These are phyloP conservation scores for Sporothrix variecibatus DNA, from an alignment of 2,329 filamentous ascomycete genomes.

Conservation along the genomic window DNA sequence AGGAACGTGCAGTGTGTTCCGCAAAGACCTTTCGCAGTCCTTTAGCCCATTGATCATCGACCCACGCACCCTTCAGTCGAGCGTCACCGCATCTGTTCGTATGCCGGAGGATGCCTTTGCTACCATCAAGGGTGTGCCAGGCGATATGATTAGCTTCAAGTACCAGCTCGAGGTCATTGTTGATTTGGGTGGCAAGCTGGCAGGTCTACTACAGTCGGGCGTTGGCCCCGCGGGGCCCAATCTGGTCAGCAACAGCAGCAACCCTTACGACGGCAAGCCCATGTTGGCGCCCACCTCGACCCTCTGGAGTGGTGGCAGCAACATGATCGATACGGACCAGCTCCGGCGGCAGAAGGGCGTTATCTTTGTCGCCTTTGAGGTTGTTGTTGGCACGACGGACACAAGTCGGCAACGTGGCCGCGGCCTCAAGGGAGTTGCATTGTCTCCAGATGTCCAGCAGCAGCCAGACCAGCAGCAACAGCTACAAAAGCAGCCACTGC, in stretches of 20 bases:
- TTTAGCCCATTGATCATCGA: constrained; percentile 88
- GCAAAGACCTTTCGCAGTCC: constrained; percentile 89
- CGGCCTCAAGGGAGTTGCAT: not conserved
- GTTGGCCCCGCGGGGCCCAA: constrained; percentile 44
- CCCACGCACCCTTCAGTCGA: constrained; percentile 73
- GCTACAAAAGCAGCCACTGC: constrained; percentile 31
- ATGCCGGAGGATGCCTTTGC: constrained; percentile 91
- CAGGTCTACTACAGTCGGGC: constrained; percentile 66
- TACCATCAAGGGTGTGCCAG: constrained; percentile 85
- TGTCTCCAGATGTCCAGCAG: not conserved
- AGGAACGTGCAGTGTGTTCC: constrained; percentile 86
- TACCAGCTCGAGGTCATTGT: constrained; percentile 93
- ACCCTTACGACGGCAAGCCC: constrained; percentile 30
- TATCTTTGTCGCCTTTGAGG: constrained; percentile 82
- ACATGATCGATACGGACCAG: constrained; percentile 82
- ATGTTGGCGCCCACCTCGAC: constrained; percentile 31
- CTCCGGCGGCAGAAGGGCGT: constrained; percentile 88
- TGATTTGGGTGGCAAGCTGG: constrained; percentile 84
- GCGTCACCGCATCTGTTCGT: constrained; percentile 78
- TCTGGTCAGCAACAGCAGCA: constrained; percentile 35
- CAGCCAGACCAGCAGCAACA: constrained; percentile 26
- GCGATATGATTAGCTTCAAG: constrained; percentile 91
- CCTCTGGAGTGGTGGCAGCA: constrained; percentile 32
- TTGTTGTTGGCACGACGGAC: constrained; percentile 84
- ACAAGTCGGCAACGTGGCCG: constrained; percentile 58